Evolutionary conservation across 1,284 basidiomycete genomes (phyloP).

Genomic region (Trametes versicolor): DNA sequence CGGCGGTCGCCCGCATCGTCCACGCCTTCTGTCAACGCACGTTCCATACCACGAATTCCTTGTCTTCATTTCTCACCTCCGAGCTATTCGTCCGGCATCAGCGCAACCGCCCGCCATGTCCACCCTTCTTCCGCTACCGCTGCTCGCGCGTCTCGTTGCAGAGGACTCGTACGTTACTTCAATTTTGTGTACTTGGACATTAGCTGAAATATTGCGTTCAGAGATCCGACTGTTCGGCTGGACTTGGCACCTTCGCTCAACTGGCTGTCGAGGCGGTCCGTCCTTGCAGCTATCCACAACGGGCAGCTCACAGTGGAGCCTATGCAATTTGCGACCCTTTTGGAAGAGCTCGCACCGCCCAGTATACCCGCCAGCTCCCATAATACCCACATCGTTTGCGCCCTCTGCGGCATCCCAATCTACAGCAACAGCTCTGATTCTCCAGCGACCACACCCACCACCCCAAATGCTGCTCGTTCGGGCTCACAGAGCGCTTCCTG

Average conservation of each 20-base stretch:
- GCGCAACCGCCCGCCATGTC: slow-evolving; percentile 71
- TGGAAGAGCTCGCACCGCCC: slow-evolving; percentile 60
- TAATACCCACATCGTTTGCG: slow-evolving; percentile 60
- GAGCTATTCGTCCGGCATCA: slow-evolving; percentile 71
- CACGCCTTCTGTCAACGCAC: slow-evolving; percentile 72
- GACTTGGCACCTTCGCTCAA: slow-evolving; percentile 95
- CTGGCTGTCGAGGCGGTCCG: slow-evolving; percentile 91
- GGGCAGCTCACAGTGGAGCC: slow-evolving; percentile 94
- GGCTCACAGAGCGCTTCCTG: slow-evolving; percentile 53
- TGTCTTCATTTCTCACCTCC: slow-evolving; percentile 84
- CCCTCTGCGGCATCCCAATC: slow-evolving; percentile 79
- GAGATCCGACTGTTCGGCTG: slow-evolving; percentile 92
- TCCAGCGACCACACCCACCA: slow-evolving; percentile 40
- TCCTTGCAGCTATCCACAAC: slow-evolving; percentile 86
- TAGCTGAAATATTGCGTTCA: slow-evolving; percentile 39
- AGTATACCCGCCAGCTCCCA: slow-evolving; percentile 55
- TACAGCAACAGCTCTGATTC: slow-evolving; percentile 37
- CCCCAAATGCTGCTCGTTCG: slow-evolving; percentile 41
- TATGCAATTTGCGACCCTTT: slow-evolving; percentile 62
- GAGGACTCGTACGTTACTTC: slow-evolving; percentile 85
- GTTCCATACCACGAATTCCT: slow-evolving; percentile 89
- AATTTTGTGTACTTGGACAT: slow-evolving; percentile 8
- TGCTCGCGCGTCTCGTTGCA: slow-evolving; percentile 80
- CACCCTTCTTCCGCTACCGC: slow-evolving; percentile 81
- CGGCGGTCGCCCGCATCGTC: slow-evolving; percentile 14